Conservation (phyloP, 2,329 filamentous ascomycete species). For the Whalleya microplaca region DNA sequence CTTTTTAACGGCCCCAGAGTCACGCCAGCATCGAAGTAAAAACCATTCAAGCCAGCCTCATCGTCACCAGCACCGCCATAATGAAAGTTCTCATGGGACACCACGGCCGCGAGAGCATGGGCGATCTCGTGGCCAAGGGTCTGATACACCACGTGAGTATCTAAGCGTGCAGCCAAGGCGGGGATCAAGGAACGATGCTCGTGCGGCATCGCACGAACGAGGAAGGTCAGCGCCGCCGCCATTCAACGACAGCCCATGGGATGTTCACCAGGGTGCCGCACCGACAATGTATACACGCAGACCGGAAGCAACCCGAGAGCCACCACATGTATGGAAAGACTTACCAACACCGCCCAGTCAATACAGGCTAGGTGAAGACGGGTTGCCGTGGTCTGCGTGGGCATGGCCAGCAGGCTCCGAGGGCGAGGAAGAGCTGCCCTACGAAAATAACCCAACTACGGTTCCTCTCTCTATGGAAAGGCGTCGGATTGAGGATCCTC, state of each 20-base stretch:
- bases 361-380: slow-evolving; percentile 51
- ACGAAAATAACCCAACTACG: slow-evolving; percentile 29
- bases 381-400: slow-evolving; percentile 50
- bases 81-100: slow-evolving; percentile 13
- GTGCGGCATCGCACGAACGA: slow-evolving; percentile 45
- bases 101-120: slow-evolving; percentile 26
- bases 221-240: slow-evolving; percentile 55
- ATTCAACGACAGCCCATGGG: slow-evolving; percentile 52
- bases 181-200: slow-evolving; percentile 26
- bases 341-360: slow-evolving; percentile 44
- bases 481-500: slow-evolving; percentile 39
- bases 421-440: slow-evolving; percentile 27
- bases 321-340: slow-evolving; percentile 45
- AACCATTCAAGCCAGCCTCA: slow-evolving; percentile 23
- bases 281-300: slow-evolving; percentile 33
- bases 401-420: slow-evolving; percentile 39
- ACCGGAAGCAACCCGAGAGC: slow-evolving; percentile 21
- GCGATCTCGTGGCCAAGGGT: slow-evolving; percentile 19
- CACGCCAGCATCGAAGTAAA: slow-evolving; percentile 33
- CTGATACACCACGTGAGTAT: slow-evolving; percentile 15
- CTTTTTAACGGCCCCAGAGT: slow-evolving; percentile 41
- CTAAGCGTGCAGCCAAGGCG: slow-evolving; percentile 18
- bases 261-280: slow-evolving; percentile 39
- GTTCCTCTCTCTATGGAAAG: slow-evolving; percentile 27
- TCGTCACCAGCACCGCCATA: slow-evolving; percentile 17